These are phyloP conservation scores for Kockovaella imperatae DNA, from an alignment of 768 basidiomycete species.

Conservation along the genomic window DNA sequence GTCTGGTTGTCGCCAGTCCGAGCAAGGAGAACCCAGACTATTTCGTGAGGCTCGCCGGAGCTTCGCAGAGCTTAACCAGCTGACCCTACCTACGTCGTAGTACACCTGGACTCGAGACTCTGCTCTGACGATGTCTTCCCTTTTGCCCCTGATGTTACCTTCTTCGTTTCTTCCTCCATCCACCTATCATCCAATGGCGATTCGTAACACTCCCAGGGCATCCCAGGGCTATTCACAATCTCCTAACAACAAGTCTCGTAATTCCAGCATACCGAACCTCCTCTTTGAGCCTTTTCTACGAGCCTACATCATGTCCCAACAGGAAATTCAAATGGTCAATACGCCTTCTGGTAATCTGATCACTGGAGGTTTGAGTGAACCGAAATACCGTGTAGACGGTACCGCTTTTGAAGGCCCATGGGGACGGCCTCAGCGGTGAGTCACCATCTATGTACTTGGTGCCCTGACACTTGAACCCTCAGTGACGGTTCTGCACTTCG, in stretches of 20 bases:
- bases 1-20: slow-evolving; percentile 43
- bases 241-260: not conserved
- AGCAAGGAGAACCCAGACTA: slow-evolving; percentile 42
- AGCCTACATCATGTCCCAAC: slow-evolving; percentile 34
- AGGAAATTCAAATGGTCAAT: slow-evolving; percentile 24
- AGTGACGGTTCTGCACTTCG: slow-evolving; percentile 45
- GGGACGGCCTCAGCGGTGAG: slow-evolving; percentile 44
- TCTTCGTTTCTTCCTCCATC: slow-evolving; percentile 14
- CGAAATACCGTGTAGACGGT: slow-evolving; percentile 42
- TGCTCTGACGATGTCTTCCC: slow-evolving; percentile 33
- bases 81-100: slow-evolving; percentile 9
- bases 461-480: not conserved
- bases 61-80: not conserved
- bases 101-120: slow-evolving; percentile 43
- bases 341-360: slow-evolving; percentile 38
- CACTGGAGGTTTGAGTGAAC: slow-evolving; percentile 43
- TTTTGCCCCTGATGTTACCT: slow-evolving; percentile 25
- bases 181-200: not conserved
- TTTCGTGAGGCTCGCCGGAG: slow-evolving; percentile 21
- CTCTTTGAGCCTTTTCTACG: slow-evolving; percentile 28
- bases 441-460: not conserved
- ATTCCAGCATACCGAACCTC: not conserved
- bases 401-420: slow-evolving; percentile 36
- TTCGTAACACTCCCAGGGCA: not conserved
- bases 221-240: not conserved